Evolutionary conservation across 2,329 filamentous ascomycete species (phyloP).

Genomic region (Tolypocladium tropicale): DNA sequence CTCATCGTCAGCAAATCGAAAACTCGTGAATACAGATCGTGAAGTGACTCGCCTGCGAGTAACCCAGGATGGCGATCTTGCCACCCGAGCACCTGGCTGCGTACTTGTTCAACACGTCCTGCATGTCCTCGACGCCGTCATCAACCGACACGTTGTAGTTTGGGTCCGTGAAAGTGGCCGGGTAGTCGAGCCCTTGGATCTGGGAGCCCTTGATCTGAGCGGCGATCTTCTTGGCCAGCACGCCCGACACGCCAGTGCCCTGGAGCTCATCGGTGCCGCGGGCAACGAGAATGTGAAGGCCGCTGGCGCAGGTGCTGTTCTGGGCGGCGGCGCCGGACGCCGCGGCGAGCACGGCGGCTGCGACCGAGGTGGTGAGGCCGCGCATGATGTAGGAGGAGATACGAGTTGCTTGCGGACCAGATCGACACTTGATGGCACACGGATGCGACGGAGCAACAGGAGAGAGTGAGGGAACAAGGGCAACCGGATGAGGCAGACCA

Average conservation of each 20-base stretch:
- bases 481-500: neutral
- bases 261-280: slow-evolving; percentile 25
- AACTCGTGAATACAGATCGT: rapidly evolving
- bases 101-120: slow-evolving; percentile 19
- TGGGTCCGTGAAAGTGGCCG: slow-evolving; percentile 21
- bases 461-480: neutral
- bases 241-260: slow-evolving; percentile 23
- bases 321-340: slow-evolving; percentile 13
- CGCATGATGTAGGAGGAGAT: neutral
- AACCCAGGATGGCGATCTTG: slow-evolving; percentile 30
- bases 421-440: neutral
- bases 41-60: slow-evolving; percentile 24
- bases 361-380: neutral
- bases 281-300: slow-evolving; percentile 29
- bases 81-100: slow-evolving; percentile 22
- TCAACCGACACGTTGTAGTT: slow-evolving; percentile 23
- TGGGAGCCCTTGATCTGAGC: slow-evolving; percentile 21
- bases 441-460: neutral
- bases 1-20: neutral
- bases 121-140: slow-evolving; percentile 21
- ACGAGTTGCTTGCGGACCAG: neutral
- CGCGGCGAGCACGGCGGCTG: slow-evolving; percentile 8
- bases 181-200: slow-evolving; percentile 26
- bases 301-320: slow-evolving; percentile 20
- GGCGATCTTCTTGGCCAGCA: slow-evolving; percentile 21